Base-by-base conservation (phyloP, 192 early-diverging fungal species). In the Chytriomyces confervae region DNA sequence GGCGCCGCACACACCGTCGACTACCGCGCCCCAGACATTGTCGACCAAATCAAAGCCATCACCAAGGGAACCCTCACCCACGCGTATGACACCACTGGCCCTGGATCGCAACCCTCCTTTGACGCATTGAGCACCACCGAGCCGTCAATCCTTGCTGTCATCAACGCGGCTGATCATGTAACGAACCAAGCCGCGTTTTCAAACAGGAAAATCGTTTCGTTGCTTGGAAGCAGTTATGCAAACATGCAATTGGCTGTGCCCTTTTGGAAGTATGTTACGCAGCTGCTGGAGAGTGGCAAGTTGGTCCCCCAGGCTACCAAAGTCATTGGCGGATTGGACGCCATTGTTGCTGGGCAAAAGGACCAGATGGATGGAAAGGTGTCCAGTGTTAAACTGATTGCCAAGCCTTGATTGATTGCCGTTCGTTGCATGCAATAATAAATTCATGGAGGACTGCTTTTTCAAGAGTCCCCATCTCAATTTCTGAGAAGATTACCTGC, bases 1-100 rank as follows among this genome's bases (percentile, higher is more conserved):
- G 77, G 77, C 69, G 77, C 77, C 5, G 9, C 29, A 53, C 20
- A 75, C 46, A 44, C 60, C 2, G 23, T 78, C 57, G 77, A 78
- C 70, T 78, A 78, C 66, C 18, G 45, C 23, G 76, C 36, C 46
- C 6, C 76, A 13, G 66, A 77, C 67, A 66, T 77, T 24, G 76
- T 77, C 50, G 6, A 29, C 2, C 36, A 77, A 44, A 77, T 77
- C 68, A 16, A 16, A 16, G 16, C 66, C 67, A 13, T 65, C 44
- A 36, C 50, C 20, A 23, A 51, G 16, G 67, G 49, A 5, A 50
- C 45, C 18, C 53, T 72, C 3, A 13, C 16, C 48, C 23, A 29
- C 62, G 73, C 62, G n/a, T 45, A 66, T 43, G 62, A 63, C 61
- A 75, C 73, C 24, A 48, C 61, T 5, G 60, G 61, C 43, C 36